These are phyloP conservation scores for Akanthomyces dipterigenus DNA, from an alignment of 2,329 filamentous ascomycete genomes.

Conservation along the genomic window DNA sequence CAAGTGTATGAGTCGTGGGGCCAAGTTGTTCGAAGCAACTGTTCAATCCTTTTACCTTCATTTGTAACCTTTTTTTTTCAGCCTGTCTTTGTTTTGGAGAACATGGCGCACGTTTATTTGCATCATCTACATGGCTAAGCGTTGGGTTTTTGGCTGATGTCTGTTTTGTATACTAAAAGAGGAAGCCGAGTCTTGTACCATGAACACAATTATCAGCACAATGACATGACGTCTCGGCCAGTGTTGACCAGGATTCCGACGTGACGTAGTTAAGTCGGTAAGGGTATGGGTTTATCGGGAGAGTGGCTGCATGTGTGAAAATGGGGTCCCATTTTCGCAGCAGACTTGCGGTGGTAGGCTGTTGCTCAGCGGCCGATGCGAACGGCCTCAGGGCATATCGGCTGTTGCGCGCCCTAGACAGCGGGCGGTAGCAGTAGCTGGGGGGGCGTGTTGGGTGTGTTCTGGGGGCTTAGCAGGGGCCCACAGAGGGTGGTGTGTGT, in stretches of 20 bases:
- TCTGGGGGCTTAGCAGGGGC: not conserved
- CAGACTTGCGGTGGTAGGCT: not conserved
- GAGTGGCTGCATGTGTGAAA: not conserved
- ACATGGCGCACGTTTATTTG: not conserved
- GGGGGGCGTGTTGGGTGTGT: conserved; percentile 6
- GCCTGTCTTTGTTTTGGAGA: not conserved
- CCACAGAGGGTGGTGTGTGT: conserved; percentile 3
- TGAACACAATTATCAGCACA: not conserved
- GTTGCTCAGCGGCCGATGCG: not conserved
- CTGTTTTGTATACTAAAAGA: conserved; percentile 8
- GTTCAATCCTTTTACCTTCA: not conserved
- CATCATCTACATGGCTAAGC: conserved; percentile 7
- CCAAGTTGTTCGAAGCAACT: not conserved
- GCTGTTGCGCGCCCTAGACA: too few relatives aligned
- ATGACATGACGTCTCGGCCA: not conserved
- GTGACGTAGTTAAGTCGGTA: not conserved
- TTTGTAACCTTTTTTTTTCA: conserved; percentile 6
- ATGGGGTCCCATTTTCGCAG: not conserved
- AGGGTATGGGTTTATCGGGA: not conserved
- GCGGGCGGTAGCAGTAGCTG: not conserved
- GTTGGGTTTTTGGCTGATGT: conserved; percentile 1
- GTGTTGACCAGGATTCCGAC: not conserved
- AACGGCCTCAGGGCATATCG: too few relatives aligned
- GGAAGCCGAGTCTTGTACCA: not conserved
- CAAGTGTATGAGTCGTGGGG: not conserved